These are phyloP conservation scores for Fusarium anthophilum DNA, from an alignment of 2,329 filamentous ascomycete species.

Conservation along the genomic window DNA sequence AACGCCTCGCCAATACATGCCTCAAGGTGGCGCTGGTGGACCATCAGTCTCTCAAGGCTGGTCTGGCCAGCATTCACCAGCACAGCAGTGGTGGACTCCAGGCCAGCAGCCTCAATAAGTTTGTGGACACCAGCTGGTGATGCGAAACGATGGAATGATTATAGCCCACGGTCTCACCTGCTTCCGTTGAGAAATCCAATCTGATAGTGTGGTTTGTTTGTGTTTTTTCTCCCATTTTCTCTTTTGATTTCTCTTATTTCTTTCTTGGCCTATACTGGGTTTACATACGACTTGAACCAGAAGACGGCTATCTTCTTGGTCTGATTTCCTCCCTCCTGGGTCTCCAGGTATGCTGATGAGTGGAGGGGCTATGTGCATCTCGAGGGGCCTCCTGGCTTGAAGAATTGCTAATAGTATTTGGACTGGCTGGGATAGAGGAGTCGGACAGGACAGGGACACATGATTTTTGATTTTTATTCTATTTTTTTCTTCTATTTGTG, in stretches of 20 bases:
- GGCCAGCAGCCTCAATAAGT: constrained; percentile 57
- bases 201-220: constrained; percentile 15
- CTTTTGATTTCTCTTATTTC: background rate
- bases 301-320: constrained; percentile 38
- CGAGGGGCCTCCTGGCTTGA: constrained; percentile 40
- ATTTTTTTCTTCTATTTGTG: background rate
- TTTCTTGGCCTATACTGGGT: constrained; percentile 2
- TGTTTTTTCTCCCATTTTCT: constrained; percentile 15
- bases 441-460: constrained; percentile 41
- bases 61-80: constrained; percentile 70
- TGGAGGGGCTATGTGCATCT: constrained; percentile 51
- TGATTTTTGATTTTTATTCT: constrained; percentile 18
- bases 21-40: constrained; percentile 63
- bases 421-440: constrained; percentile 53
- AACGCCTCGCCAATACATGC: constrained; percentile 74
- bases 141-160: constrained; percentile 39
- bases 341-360: constrained; percentile 50
- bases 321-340: constrained; percentile 47
- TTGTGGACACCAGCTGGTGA: constrained; percentile 5
- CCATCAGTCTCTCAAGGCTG: constrained; percentile 63
- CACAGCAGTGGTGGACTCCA: constrained; percentile 66
- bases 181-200: constrained; percentile 19
- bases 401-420: constrained; percentile 48
- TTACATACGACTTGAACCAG: constrained; percentile 21
- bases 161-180: constrained; percentile 19